Base-by-base conservation (phyloP, 768 basidiomycete species). In the Crassisporium funariophilum region DNA sequence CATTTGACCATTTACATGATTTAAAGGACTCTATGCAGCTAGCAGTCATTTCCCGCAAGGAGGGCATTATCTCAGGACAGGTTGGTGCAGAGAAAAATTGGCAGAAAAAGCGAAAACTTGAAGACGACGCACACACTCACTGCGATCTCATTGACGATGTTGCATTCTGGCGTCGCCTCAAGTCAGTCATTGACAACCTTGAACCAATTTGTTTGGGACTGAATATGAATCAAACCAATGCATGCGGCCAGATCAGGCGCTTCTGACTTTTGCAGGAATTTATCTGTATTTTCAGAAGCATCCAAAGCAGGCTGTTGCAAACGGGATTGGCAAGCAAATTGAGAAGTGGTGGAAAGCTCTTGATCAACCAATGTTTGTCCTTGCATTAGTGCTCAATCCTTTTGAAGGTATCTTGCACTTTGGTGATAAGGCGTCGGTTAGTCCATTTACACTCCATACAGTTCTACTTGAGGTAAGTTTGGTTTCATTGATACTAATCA, bases 301-400 rank as follows among this genome's bases (percentile, higher is more conserved):
- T 39, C 23, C 49, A 2, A 60, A 62, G 7, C 50, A n/a, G 8
- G 17, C 39, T 1, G 52, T 67, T 15, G 53, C 56, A 8, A 29
- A 35, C 5, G 49, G 53, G 4, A 65, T 67, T 57, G 38, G 16
- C 11, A 55, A 50, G 25, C 37, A 56, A 16, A 47, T 67, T 15
- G 57, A 67, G 44, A 65, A 64, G 46, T 52, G 53, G 2, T 67
- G 64, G 63, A 63, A 59, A 40, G 63, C 60, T 3, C 55, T 59
- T 13, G 61, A n/a, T 37, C 64, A 67, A 44, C 53, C 55, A 3
- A 55, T 66, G 44, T 66, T 66, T 41, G 11, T 65, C 6, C 40
- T 63, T 17, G 50, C 61, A 0, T 49, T 67, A 5, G 50, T 67
- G 2, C 54, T 67, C 7, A 63, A 67, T 41, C 63, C 60, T 5